Conservation (phyloP, 225 moss, liverwort and hornwort species). For the Neckera pumila region DNA sequence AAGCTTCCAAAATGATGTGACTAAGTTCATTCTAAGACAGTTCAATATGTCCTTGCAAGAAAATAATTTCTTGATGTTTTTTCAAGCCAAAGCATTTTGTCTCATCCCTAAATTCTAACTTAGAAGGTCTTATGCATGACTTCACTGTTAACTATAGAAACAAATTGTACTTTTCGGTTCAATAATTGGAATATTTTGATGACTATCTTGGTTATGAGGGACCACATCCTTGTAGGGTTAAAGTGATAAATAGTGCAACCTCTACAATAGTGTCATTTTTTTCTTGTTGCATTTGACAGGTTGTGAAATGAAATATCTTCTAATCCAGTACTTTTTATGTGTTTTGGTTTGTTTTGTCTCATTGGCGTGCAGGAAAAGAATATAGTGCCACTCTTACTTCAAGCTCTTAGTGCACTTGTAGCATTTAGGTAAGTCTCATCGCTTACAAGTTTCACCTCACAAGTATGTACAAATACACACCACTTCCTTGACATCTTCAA, state of each 20-base stretch:
- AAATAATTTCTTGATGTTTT: background rate
- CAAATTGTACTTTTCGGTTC: background rate
- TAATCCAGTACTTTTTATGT: background rate
- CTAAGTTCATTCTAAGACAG: background rate
- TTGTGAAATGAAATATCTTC: background rate
- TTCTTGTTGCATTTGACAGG: accelerated
- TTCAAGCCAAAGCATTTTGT: background rate
- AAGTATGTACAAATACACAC: too few species aligned
- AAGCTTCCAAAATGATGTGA: background rate
- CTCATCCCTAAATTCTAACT: accelerated
- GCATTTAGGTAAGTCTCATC: conserved; percentile 8
- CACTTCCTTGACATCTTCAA: background rate
- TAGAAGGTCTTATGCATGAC: background rate
- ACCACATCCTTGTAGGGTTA: accelerated
- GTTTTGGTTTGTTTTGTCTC: background rate
- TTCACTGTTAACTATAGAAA: accelerated
- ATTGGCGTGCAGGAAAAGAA: conserved; percentile 16
- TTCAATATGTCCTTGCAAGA: background rate
- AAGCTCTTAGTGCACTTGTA: conserved; percentile 24
- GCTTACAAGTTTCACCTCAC: accelerated
- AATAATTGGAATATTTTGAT: too few species aligned
- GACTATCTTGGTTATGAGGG: accelerated
- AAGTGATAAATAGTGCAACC: accelerated
- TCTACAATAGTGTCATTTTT: background rate
- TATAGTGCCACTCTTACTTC: conserved; percentile 38